Base-by-base conservation (phyloP, 2,329 filamentous ascomycete species). In the Tolypocladium album region DNA sequence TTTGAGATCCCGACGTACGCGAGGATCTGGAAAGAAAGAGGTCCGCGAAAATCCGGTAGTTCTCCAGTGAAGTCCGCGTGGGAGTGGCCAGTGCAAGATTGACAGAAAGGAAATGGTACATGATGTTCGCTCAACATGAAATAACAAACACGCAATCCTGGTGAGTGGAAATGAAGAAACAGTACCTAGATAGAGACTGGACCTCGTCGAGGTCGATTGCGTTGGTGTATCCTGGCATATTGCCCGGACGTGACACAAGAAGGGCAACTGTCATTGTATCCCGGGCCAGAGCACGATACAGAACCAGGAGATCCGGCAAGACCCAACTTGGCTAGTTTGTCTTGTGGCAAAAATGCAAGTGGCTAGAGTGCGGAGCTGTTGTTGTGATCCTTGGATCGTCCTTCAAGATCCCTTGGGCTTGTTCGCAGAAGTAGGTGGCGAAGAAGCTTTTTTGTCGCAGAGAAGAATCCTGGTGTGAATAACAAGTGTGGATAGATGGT, bases 151-250 rank as follows among this genome's bases (percentile, higher is more conserved):
- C 69, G 69, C 64, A 67, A 74, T 73, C 75, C 77, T 74, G 74
- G 75, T 70, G 72, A 72, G 67, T 66, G 71, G 53, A 61, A 72
- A 68, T 66, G 72, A 76, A 76, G 79, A 78, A 78, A 77, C 79
- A 82, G 76, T 85, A 85, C 82, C 82, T 85, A 77, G 80, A 78
- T 71, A 83, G 79, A 69, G 80, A 81, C 71, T 82, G 78, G 74
- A 82, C 80, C 74, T 84, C 81, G 72, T 83, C 80, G 75, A 83
- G 78, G 70, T 83, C 80, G 74, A 78, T 70, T 68, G 77, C 67
- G 62, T 68, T 76, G 68, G 76, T 81, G 76, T 76, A 82, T 74
- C 77, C 76, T 71, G 81, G 75, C 81, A 84, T 83, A 68, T 76
- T 70, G 67, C 70, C 76, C 75, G 72, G 73, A 70, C 74, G 77